Conservation (phyloP, 2,329 filamentous ascomycete genomes). For the Cladosporium sp. region DNA sequence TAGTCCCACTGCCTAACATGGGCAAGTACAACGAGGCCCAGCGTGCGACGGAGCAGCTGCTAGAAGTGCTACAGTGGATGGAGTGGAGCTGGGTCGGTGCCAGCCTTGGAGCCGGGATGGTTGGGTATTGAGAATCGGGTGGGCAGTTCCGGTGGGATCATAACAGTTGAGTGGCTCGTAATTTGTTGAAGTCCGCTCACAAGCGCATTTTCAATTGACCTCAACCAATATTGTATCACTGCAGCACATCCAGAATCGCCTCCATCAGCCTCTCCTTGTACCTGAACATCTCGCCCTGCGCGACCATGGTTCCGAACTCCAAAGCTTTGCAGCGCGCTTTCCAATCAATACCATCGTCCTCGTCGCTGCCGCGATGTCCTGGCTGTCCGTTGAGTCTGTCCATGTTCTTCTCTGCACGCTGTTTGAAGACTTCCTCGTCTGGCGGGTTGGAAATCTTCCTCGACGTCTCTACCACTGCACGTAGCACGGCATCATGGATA, state of each 20-base stretch:
- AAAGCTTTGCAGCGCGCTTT: constrained; percentile 33
- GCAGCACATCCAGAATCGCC: constrained; percentile 31
- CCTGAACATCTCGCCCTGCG: constrained; percentile 35
- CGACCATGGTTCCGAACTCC: constrained; percentile 34
- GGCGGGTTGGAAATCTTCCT: constrained; percentile 10
- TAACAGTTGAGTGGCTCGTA: neutral
- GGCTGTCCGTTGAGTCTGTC: neutral
- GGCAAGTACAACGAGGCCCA: constrained; percentile 39
- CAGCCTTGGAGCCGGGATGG: constrained; percentile 32
- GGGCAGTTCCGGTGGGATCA: neutral
- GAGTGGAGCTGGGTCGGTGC: constrained; percentile 39
- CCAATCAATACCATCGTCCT: constrained; percentile 34
- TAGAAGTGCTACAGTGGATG: constrained; percentile 36
- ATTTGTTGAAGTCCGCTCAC: neutral
- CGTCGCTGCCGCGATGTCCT: neutral
- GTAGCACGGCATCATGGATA: constrained; percentile 10
- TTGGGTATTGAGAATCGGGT: constrained; percentile 21
- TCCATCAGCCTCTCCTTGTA: constrained; percentile 34
- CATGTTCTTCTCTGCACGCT: neutral
- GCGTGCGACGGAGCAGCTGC: constrained; percentile 33
- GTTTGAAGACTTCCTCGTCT: constrained; percentile 6
- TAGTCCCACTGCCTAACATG: constrained; percentile 35
- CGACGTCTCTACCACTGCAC: constrained; percentile 14
- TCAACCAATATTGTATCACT: neutral
- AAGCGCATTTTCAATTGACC: neutral